Evolutionary conservation across 192 early-diverging fungal genomes (phyloP).

Genomic region (Paraglomus brasilianum): DNA sequence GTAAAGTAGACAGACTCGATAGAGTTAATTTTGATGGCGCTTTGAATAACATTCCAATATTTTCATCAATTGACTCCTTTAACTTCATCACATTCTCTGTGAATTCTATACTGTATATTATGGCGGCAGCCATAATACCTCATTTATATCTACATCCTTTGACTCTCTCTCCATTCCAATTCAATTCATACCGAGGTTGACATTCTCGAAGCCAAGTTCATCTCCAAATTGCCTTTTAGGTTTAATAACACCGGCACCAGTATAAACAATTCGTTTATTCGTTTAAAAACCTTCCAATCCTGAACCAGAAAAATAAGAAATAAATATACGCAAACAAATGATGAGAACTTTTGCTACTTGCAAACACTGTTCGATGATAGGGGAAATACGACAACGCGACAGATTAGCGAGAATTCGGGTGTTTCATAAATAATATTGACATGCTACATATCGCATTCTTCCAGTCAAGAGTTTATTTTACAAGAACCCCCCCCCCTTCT

Average conservation of each 20-base stretch:
- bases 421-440: no score
- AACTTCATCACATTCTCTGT: no score
- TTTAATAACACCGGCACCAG: slow-evolving; percentile 84
- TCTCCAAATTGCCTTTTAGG: slow-evolving; percentile 89
- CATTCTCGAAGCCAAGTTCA: slow-evolving; percentile 85
- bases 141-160: background rate
- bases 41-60: background rate
- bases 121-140: no score
- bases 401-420: no score
- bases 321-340: background rate
- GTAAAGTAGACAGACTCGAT: background rate
- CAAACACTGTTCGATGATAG: background rate
- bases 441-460: no score
- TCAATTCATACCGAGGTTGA: slow-evolving; percentile 62
- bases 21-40: background rate
- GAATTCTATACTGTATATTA: no score
- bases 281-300: slow-evolving; percentile 66
- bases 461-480: slow-evolving; percentile 15
- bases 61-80: background rate
- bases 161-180: background rate
- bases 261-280: slow-evolving; percentile 75
- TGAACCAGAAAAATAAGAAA: slow-evolving; percentile 32
- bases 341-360: background rate
- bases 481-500: background rate
- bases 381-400: no score